phyloP scores from a whole-genome alignment of 768 basidiomycete genomes.

The Agrocybe pediades region DNA sequence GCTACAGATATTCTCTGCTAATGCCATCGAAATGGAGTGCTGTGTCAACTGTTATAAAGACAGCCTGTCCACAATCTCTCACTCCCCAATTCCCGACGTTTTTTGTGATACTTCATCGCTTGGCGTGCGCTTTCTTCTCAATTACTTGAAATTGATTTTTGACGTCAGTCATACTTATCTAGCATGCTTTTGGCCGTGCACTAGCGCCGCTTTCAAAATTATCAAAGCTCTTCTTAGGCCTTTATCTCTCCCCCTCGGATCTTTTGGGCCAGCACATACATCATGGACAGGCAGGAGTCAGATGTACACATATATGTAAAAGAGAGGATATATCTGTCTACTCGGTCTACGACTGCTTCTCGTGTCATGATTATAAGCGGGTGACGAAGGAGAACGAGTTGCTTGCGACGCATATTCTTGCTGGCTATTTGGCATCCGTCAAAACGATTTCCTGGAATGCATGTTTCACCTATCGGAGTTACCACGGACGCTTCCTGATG shows the following conservation, averaged over 20 bases:
- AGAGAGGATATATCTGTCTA: conserved; percentile 23
- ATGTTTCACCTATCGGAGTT: conserved; percentile 23
- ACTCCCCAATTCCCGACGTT: conserved; percentile 64
- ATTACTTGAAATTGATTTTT: not conserved
- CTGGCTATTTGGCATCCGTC: conserved; percentile 43
- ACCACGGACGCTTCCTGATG: conserved; percentile 14
- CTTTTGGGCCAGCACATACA: conserved; percentile 48
- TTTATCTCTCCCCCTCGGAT: conserved; percentile 60
- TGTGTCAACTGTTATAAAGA: conserved; percentile 71
- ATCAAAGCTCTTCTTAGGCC: conserved; percentile 55
- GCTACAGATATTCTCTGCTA: conserved; percentile 61
- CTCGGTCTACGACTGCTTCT: conserved; percentile 36
- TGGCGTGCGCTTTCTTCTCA: conserved; percentile 45
- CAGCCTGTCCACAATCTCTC: conserved; percentile 49
- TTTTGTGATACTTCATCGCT: conserved; percentile 44
- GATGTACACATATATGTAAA: conserved; percentile 25
- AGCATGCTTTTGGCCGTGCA: conserved; percentile 17
- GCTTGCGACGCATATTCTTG: conserved; percentile 46
- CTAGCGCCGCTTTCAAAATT: conserved; percentile 40
- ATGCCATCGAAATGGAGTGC: conserved; percentile 56
- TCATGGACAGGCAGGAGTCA: conserved; percentile 34
- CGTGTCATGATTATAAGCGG: conserved; percentile 29
- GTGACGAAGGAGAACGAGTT: conserved; percentile 47
- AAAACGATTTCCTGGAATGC: conserved; percentile 55
- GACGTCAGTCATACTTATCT: not conserved